Evolutionary conservation across 495 filamentous ascomycete genomes (phyloP).

Genomic region (Lindgomyces ingoldianus): DNA sequence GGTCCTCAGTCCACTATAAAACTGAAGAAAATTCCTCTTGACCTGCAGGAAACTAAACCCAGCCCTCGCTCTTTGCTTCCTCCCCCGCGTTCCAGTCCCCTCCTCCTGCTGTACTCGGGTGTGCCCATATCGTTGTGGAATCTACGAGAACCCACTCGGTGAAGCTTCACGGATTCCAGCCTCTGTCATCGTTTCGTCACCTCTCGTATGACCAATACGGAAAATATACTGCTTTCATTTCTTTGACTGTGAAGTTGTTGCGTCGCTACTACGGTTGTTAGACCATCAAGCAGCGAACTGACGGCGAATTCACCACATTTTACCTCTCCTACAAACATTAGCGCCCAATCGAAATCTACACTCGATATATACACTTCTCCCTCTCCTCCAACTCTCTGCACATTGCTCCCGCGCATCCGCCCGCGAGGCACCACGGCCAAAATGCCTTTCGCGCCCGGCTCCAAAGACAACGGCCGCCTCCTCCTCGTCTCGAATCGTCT

Average conservation of each 20-base stretch:
- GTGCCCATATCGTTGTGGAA: too few relatives aligned
- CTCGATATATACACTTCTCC: not conserved
- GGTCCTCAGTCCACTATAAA: too few relatives aligned
- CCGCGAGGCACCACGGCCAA: not conserved
- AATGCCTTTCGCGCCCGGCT: slow-evolving; percentile 33
- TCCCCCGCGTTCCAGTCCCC: too few relatives aligned
- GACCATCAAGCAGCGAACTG: not conserved
- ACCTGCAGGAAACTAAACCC: too few relatives aligned
- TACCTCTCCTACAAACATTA: not conserved
- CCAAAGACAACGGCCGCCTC: slow-evolving; percentile 50
- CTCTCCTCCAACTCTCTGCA: not conserved
- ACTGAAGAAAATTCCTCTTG: too few relatives aligned
- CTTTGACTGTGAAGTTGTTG: too few relatives aligned
- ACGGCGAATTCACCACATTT: not conserved
- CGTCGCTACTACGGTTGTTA: not conserved
- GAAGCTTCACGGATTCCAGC: not conserved
- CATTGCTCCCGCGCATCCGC: not conserved
- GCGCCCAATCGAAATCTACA: not conserved
- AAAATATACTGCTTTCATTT: slow-evolving; percentile 6
- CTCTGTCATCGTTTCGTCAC: not conserved
- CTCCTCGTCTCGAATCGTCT: slow-evolving; percentile 91
- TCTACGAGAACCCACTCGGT: slow-evolving; percentile 17
- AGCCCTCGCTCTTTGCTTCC: too few relatives aligned
- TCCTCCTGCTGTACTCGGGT: too few relatives aligned
- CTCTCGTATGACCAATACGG: not conserved